Percentiles rank a stretch among this genome's conserved stretches.
Evolutionary conservation across 2,329 filamentous ascomycete species (phyloP).

Genomic region (Penicillium sp.): DNA sequence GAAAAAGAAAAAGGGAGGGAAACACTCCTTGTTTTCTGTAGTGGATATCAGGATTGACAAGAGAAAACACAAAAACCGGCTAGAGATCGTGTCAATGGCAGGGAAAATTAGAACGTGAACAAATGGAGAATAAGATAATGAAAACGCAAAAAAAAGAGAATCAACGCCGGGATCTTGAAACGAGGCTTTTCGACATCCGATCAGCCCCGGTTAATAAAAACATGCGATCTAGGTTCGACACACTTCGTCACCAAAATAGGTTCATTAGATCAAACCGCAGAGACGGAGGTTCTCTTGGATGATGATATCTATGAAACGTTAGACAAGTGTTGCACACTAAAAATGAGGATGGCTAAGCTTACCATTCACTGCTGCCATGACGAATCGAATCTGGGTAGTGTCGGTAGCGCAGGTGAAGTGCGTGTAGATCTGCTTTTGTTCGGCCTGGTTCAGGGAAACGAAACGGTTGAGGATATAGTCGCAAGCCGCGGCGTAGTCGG

Average conservation of each 20-base stretch:
- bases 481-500: constrained; percentile 92
- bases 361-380: constrained; percentile 99
- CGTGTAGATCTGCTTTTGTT: constrained; percentile 99
- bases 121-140: constrained; percentile 23
- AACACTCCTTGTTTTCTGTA: constrained; percentile 22
- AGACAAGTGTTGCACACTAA: background rate
- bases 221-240: constrained; percentile 34
- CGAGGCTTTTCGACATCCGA: constrained; percentile 25
- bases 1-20: constrained; percentile 23
- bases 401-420: constrained; percentile 99
- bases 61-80: constrained; percentile 22
- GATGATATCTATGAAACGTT: constrained; percentile 76
- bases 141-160: constrained; percentile 11
- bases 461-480: constrained; percentile 99
- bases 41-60: constrained; percentile 26
- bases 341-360: constrained; percentile 36
- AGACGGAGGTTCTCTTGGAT: constrained; percentile 98
- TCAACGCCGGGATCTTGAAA: constrained; percentile 26
- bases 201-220: constrained; percentile 30
- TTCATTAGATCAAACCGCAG: constrained; percentile 86
- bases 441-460: constrained; percentile 96
- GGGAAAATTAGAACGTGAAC: constrained; percentile 30
- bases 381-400: constrained; percentile 97
- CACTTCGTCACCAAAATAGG: constrained; percentile 25
- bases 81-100: constrained; percentile 32